Conservation (phyloP, 2,329 filamentous ascomycete species). For the Trichoderma atrobrunneum region DNA sequence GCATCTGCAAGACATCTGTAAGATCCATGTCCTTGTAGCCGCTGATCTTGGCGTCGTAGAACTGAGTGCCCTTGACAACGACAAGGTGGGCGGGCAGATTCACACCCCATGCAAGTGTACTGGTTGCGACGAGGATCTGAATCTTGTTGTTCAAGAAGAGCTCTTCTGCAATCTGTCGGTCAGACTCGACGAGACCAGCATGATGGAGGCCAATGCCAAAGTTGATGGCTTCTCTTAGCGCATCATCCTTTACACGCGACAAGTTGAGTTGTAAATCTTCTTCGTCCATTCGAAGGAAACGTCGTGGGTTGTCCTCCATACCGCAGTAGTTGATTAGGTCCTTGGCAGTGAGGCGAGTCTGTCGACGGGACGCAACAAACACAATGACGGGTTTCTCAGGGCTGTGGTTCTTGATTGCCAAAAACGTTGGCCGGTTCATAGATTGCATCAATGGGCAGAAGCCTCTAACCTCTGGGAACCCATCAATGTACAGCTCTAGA, state of each 20-base stretch:
- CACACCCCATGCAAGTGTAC: conserved; percentile 96
- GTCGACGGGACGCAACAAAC: conserved; percentile 91
- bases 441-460: conserved; percentile 99
- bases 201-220: conserved; percentile 98
- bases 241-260: conserved; percentile 87
- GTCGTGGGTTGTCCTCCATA: conserved; percentile 95
- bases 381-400: conserved; percentile 97
- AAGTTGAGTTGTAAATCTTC: conserved; percentile 88
- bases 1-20: conserved; percentile 96
- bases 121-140: conserved; percentile 92
- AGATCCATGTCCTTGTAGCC: conserved; percentile 99
- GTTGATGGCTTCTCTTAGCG: conserved; percentile 86
- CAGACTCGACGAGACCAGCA: conserved; percentile 91
- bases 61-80: conserved; percentile 97
- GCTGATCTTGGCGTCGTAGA: conserved; percentile 96
- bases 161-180: conserved; percentile 88
- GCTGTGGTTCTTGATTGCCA: conserved; percentile 94
- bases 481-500: conserved; percentile 94
- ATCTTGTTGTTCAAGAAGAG: conserved; percentile 98
- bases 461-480: conserved; percentile 89
- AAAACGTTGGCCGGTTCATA: conserved; percentile 96
- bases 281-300: conserved; percentile 91
- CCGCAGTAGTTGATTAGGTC: conserved; percentile 97
- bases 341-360: conserved; percentile 91
- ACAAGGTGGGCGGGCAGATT: conserved; percentile 96